A percentile compares a stretch with the other conserved stretches of the same genome.
Evolutionary conservation across 306 rosid species (phyloP).

Genomic region (Potentilla sterilis): DNA sequence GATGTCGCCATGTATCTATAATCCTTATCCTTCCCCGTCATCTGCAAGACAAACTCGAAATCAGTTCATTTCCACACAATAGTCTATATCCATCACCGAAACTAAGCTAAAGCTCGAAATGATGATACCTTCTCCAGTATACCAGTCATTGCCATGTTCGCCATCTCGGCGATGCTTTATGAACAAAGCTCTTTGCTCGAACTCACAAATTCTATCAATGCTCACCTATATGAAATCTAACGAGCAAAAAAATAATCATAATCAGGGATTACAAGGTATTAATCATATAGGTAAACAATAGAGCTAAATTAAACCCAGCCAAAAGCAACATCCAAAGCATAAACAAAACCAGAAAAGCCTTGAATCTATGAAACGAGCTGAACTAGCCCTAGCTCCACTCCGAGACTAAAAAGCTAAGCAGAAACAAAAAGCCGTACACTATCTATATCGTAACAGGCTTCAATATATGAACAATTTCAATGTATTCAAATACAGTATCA

Average conservation of each 20-base stretch:
- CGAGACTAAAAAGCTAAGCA: neutral
- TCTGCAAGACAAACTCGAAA: slow-evolving; percentile 40
- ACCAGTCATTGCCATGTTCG: slow-evolving; percentile 66
- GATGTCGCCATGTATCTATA: slow-evolving; percentile 95
- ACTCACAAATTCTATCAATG: neutral
- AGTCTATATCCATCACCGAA: neutral
- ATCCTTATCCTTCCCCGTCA: slow-evolving; percentile 96
- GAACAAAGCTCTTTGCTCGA: neutral
- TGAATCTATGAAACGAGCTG: neutral
- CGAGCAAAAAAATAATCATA: neutral
- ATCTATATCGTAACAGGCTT: neutral
- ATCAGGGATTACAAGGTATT: neutral
- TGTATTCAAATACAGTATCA: neutral
- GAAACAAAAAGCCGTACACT: neutral
- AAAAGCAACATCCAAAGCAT: neutral
- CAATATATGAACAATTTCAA: neutral
- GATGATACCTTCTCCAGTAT: slow-evolving; percentile 76
- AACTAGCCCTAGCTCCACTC: slow-evolving; percentile 16
- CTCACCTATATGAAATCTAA: neutral
- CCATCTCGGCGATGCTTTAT: slow-evolving; percentile 39
- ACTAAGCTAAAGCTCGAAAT: slow-evolving; percentile 11
- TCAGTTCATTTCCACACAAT: neutral
- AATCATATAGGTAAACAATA: neutral
- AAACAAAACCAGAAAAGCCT: neutral
- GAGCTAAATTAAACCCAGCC: neutral